Evolutionary conservation across 1,284 basidiomycete species (phyloP), one percentile per base, ranked within the genome.

Genomic region (Ganoderma sinense): DNA sequence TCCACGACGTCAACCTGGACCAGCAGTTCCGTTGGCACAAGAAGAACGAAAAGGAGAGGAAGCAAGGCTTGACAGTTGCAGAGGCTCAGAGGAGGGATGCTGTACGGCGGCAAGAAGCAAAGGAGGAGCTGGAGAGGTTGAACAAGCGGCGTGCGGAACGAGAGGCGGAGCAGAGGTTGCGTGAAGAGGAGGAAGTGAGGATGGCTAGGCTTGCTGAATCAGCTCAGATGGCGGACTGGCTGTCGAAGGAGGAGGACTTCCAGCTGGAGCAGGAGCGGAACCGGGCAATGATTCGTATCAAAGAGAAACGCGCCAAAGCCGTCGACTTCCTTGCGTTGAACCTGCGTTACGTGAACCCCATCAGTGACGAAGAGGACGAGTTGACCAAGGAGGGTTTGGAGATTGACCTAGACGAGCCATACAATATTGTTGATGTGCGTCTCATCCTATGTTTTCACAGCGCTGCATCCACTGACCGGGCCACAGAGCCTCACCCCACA

Each of bases 11-110:
- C 71, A 98, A 98, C 80, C 89, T 99, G 36, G 93, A 91, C 29
- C 95, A 98, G 78, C 94, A 96, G 80, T 99, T 99, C 82, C 91
- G 93, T 69, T 99, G 98, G 98, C 95, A 96, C 82, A 99, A 99
- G 87, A 99, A 99, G 84, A 89, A 91, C 45, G 97, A 99, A 80
- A 96, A 96, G 83, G 98, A 99, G 80, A 89, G 90, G 78, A 98
- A 97, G 81, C 84, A 91, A 68, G 98, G 98, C 1, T 78, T 99
- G 67, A 89, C 92, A 1, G 78, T 91, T 0, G 91, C 91, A 1
- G 97, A 99, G 78, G 88, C 94, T 2, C 92, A 94, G 71, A 86
- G 86, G 72, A 88, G 89, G 74, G 98, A 99, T 82, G 91, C 91
- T 3, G 80, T 94, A 31, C 84, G 97, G 64, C 86, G 94, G 40